Percentiles rank a stretch among this genome's conserved stretches.
Evolutionary conservation across 1,284 basidiomycete genomes (phyloP).

Genomic region (Malassezia restricta): DNA sequence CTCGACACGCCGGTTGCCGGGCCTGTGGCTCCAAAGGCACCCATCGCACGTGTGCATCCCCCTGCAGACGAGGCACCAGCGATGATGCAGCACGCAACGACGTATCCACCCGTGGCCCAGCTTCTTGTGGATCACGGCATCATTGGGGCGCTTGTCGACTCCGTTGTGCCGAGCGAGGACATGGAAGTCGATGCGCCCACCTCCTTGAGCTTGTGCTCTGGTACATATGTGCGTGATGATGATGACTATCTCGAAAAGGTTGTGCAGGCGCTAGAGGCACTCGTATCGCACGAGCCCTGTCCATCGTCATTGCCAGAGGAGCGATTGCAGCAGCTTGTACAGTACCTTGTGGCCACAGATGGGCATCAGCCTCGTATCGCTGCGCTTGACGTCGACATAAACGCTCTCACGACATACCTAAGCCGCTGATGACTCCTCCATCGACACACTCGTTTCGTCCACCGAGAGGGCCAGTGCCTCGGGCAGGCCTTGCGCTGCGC

Average conservation of each 20-base stretch:
- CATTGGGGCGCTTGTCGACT: conserved; percentile 32
- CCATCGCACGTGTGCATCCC: conserved; percentile 27
- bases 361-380: not conserved
- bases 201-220: not conserved
- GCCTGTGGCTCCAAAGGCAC: conserved; percentile 20
- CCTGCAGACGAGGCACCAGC: conserved; percentile 36
- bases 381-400: conserved; percentile 2
- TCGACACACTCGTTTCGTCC: not conserved
- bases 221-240: conserved; percentile 43
- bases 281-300: conserved; percentile 20
- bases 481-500: conserved; percentile 9
- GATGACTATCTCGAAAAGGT: conserved; percentile 70
- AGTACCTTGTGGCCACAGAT: not conserved
- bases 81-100: conserved; percentile 20
- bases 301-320: conserved; percentile 2
- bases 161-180: conserved; percentile 17
- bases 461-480: not conserved
- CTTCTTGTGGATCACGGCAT: conserved; percentile 36
- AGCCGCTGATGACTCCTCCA: not conserved
- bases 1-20: not conserved
- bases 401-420: not conserved
- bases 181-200: conserved; percentile 15
- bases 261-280: conserved; percentile 51
- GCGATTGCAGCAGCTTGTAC: not conserved
- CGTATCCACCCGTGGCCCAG: conserved; percentile 30